Evolutionary conservation across 306 rosid species (phyloP).

Genomic region (Canavalia gladiata): DNA sequence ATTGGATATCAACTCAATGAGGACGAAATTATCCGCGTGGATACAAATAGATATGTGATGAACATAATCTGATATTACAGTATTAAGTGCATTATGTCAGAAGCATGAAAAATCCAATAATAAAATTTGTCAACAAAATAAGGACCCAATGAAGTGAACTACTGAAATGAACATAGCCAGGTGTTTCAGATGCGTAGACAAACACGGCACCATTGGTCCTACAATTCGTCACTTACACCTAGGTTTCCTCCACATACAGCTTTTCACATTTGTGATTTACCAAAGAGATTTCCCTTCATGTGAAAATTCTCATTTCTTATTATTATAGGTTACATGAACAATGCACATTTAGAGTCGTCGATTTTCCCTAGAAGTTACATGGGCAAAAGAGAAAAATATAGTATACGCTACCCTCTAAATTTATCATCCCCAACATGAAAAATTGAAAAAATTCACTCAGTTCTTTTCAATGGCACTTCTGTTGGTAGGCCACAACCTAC

Average conservation of each 20-base stretch:
- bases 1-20: conserved; percentile 21
- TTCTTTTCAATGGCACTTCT: conserved; percentile 72
- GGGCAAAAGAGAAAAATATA: conserved; percentile 39
- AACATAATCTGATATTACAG: conserved; percentile 44
- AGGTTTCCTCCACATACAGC: conserved; percentile 30
- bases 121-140: conserved; percentile 37
- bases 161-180: conserved; percentile 55
- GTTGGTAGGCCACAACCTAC: conserved; percentile 80
- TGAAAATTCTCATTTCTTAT: conserved; percentile 67
- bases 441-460: conserved; percentile 63
- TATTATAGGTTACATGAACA: conserved; percentile 69
- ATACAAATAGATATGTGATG: conserved; percentile 34
- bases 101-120: conserved; percentile 45
- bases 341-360: conserved; percentile 67
- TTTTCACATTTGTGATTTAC: conserved; percentile 35
- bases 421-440: conserved; percentile 51
- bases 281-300: conserved; percentile 51
- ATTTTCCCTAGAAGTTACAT: conserved; percentile 71
- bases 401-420: conserved; percentile 63
- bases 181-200: conserved; percentile 59
- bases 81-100: conserved; percentile 42
- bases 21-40: conserved; percentile 41
- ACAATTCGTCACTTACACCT: conserved; percentile 56
- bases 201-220: conserved; percentile 63
- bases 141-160: conserved; percentile 57